phyloP scores from a whole-genome alignment of 441 rosid genomes.

The Arabidopsis lyrata region DNA sequence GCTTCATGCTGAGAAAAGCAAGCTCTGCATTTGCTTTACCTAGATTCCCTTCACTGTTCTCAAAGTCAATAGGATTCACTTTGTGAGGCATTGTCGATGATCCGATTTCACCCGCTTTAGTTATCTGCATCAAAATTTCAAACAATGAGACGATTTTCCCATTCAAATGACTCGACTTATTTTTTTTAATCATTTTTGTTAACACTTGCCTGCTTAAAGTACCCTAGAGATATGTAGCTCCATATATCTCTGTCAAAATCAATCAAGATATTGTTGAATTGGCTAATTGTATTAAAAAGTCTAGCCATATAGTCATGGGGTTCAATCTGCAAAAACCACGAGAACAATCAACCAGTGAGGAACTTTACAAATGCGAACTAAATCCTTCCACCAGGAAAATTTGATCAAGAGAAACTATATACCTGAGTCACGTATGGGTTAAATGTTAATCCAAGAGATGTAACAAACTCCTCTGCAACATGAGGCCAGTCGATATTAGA shows the following conservation, averaged over 20 bases:
- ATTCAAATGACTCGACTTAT: neutral
- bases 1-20: slow-evolving; percentile 70
- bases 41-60: slow-evolving; percentile 94
- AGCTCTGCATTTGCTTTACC: slow-evolving; percentile 89
- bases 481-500: slow-evolving; percentile 79
- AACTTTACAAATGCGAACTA: neutral
- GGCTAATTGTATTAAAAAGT: slow-evolving; percentile 70
- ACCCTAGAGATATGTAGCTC: slow-evolving; percentile 88
- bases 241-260: slow-evolving; percentile 91
- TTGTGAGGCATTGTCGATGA: slow-evolving; percentile 99
- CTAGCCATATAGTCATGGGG: slow-evolving; percentile 95
- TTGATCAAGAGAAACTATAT: neutral
- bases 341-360: slow-evolving; percentile 20
- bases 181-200: neutral
- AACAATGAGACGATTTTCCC: slow-evolving; percentile 9
- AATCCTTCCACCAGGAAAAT: neutral
- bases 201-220: slow-evolving; percentile 79
- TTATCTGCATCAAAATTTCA: slow-evolving; percentile 58
- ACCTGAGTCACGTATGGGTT: slow-evolving; percentile 96
- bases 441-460: slow-evolving; percentile 82
- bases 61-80: slow-evolving; percentile 95
- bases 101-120: slow-evolving; percentile 94
- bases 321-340: slow-evolving; percentile 71
- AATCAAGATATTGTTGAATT: slow-evolving; percentile 82
- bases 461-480: slow-evolving; percentile 82